Conservation (phyloP, 129 eudicot species). For the Lonicera japonica region DNA sequence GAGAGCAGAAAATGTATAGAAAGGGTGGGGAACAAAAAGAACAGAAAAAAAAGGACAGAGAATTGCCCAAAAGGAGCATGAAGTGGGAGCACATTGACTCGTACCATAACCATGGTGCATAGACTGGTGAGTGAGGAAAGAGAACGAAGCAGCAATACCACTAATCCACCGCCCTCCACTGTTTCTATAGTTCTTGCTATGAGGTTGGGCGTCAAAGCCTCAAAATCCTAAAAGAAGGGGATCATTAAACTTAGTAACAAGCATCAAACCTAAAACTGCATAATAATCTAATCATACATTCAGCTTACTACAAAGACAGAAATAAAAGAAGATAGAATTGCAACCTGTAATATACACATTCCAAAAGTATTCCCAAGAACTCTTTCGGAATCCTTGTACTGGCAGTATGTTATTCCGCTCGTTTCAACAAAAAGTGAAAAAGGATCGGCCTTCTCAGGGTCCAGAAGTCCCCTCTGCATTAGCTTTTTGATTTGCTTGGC, state of each 20-base stretch:
- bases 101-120: slow-evolving; percentile 96
- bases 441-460: slow-evolving; percentile 73
- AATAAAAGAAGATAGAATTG: slow-evolving; percentile 4
- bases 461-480: slow-evolving; percentile 59
- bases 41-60: too few species aligned
- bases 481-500: slow-evolving; percentile 66
- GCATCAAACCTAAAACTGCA: neutral
- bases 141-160: slow-evolving; percentile 73
- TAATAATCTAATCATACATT: neutral
- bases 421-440: slow-evolving; percentile 76
- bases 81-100: neutral
- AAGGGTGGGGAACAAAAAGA: too few species aligned
- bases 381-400: slow-evolving; percentile 87
- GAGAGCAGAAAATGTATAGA: neutral
- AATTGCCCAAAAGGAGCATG: too few species aligned
- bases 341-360: slow-evolving; percentile 94
- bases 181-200: slow-evolving; percentile 97
- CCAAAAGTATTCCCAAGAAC: slow-evolving; percentile 90
- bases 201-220: slow-evolving; percentile 92
- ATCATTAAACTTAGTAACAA: neutral
- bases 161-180: slow-evolving; percentile 93
- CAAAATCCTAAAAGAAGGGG: slow-evolving; percentile 56
- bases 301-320: slow-evolving; percentile 2
- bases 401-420: slow-evolving; percentile 63
- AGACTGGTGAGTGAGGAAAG: slow-evolving; percentile 86